A percentile compares a stretch with the other conserved stretches of the same genome.
Conservation (phyloP, 2,329 filamentous ascomycete genomes). For the Colletotrichum australisinense region DNA sequence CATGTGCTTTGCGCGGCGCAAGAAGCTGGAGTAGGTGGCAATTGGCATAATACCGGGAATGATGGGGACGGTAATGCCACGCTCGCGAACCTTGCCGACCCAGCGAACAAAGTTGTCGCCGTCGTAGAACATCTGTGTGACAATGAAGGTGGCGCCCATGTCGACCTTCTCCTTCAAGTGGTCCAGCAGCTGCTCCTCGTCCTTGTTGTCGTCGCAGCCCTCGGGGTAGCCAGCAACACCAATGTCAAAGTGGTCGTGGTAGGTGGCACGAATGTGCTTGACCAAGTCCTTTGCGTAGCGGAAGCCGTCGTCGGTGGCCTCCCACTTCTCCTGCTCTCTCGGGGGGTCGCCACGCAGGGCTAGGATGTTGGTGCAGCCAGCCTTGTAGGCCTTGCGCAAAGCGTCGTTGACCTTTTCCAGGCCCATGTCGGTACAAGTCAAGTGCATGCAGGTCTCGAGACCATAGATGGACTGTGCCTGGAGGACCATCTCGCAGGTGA, state of each 20-base stretch:
- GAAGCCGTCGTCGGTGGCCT: constrained; percentile 86
- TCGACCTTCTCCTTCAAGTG: constrained; percentile 97
- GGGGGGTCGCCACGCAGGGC: constrained; percentile 94
- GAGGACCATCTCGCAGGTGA: constrained; percentile 97
- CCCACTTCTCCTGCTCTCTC: constrained; percentile 93
- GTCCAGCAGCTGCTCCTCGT: constrained; percentile 85
- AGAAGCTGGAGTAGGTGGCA: constrained; percentile 92
- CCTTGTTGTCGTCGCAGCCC: constrained; percentile 91
- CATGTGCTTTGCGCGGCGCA: constrained; percentile 91
- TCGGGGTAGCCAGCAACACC: constrained; percentile 97
- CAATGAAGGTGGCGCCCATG: constrained; percentile 90
- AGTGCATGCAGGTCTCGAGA: constrained; percentile 98
- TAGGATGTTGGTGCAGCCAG: constrained; percentile 97
- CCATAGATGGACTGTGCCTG: constrained; percentile 96
- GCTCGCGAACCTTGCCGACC: constrained; percentile 86
- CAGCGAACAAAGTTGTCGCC: constrained; percentile 94
- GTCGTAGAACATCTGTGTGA: constrained; percentile 99
- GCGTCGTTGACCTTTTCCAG: constrained; percentile 91
- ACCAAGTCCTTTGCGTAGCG: constrained; percentile 93
- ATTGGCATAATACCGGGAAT: constrained; percentile 90
- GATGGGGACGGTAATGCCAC: constrained; percentile 86
- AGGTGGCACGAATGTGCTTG: constrained; percentile 81
- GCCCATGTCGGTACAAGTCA: constrained; percentile 99
- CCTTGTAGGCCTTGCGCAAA: constrained; percentile 87
- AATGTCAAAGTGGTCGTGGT: constrained; percentile 86